Evolutionary conservation across 2,329 filamentous ascomycete species (phyloP), one percentile per base, ranked within the genome.

Genomic region (Sarocladium strictum): DNA sequence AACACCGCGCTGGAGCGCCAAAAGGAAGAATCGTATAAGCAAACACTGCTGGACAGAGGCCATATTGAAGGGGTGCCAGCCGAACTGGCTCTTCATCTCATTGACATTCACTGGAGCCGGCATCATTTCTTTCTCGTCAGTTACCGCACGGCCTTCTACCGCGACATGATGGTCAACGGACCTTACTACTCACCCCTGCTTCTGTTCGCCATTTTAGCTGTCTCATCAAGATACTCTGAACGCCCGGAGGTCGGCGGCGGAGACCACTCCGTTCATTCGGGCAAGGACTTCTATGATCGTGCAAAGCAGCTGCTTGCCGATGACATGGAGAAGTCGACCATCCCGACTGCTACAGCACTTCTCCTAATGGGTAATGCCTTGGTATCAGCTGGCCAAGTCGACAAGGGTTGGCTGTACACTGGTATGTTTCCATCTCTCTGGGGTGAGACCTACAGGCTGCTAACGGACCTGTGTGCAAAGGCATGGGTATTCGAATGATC

Each of bases 21-120:
- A 24, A 49, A 49, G 19, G 43, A 49, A 32, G 26, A 14, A 15
- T 7, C 15, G 3, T 49, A 49, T 24, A 49, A 49, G 24, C 23
- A 49, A 32, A n/a, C 9, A 3, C 10, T 49, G 9, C 43, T 49
- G 5, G 26, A 49, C 15, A n/a, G 15, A 5, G 43, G 43, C 10
- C 15, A 49, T 53, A 60, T 65, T 15, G 59, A 61, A 35, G 64
- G 62, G 2, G 57, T 65, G 2, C 58, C 59, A 1, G 58, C 60
- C 15, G 64, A 70, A 5, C 53, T 71, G 3, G 70, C 67, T 6
- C 58, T 67, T 33, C 69, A 72, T 56, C 61, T 72, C 10, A 60
- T 73, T 15, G 63, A 71, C 47, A 56, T 72, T 7, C 70, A 72
- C 58, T 72, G 70, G 70, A 69, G 62, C 55, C 62, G 70, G 6